Evolutionary conservation across 2,329 filamentous ascomycete genomes (phyloP).

Genomic region (Cladosporium sp.): DNA sequence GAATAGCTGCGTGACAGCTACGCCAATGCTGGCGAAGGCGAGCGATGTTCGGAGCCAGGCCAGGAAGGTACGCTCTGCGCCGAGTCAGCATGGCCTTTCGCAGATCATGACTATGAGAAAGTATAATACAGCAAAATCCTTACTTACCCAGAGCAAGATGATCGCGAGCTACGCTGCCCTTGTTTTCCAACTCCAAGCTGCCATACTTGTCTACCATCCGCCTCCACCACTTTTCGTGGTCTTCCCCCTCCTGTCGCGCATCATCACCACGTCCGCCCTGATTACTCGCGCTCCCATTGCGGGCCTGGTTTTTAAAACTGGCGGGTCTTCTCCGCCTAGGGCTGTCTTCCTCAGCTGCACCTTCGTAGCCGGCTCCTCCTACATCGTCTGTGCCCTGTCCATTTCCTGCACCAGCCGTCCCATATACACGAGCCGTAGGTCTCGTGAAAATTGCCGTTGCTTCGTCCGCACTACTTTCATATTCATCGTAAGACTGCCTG

Average conservation of each 20-base stretch:
- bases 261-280: background rate
- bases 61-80: conserved; percentile 77
- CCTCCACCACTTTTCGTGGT: conserved; percentile 53
- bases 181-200: conserved; percentile 77
- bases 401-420: conserved; percentile 5
- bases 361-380: conserved; percentile 26
- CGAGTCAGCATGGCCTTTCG: conserved; percentile 10
- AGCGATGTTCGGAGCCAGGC: conserved; percentile 83
- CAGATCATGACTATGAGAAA: background rate
- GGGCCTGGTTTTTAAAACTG: conserved; percentile 23
- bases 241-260: conserved; percentile 24
- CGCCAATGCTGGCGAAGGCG: conserved; percentile 78
- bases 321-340: conserved; percentile 21
- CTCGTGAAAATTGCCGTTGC: conserved; percentile 43
- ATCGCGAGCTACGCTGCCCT: conserved; percentile 78
- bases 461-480: conserved; percentile 43
- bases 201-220: conserved; percentile 59
- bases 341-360: conserved; percentile 23
- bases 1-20: conserved; percentile 82
- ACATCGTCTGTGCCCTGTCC: conserved; percentile 12
- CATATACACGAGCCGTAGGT: background rate
- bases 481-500: conserved; percentile 22
- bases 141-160: conserved; percentile 72
- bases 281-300: conserved; percentile 14
- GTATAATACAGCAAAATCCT: background rate